These are phyloP conservation scores for Myriosclerotinia scirpicola DNA, from an alignment of 2,329 filamentous ascomycete genomes.

Conservation along the genomic window DNA sequence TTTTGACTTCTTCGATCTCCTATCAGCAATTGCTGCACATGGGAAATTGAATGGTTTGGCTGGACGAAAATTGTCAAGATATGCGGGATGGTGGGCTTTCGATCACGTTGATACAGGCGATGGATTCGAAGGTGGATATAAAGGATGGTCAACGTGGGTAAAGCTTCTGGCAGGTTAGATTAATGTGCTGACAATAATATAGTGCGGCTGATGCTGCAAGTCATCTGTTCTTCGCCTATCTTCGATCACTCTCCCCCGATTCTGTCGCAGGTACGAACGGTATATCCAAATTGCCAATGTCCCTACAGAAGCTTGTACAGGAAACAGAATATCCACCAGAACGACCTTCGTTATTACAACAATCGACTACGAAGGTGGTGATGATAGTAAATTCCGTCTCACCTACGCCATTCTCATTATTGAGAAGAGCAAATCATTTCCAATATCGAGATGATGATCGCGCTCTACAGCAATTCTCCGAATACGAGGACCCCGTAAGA, in stretches of 20 bases:
- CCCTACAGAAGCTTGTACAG: slow-evolving; percentile 83
- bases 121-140: slow-evolving; percentile 94
- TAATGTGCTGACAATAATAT: slow-evolving; percentile 27
- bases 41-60: slow-evolving; percentile 91
- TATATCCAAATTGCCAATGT: slow-evolving; percentile 84
- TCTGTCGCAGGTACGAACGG: slow-evolving; percentile 65
- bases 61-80: slow-evolving; percentile 87
- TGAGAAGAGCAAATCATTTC: slow-evolving; percentile 90
- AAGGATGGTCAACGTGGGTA: slow-evolving; percentile 75
- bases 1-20: slow-evolving; percentile 92
- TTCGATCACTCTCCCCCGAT: slow-evolving; percentile 85
- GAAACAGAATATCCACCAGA: slow-evolving; percentile 94
- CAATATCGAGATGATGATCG: slow-evolving; percentile 88
- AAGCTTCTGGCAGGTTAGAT: not conserved
- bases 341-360: slow-evolving; percentile 71
- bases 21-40: slow-evolving; percentile 87
- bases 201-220: slow-evolving; percentile 94
- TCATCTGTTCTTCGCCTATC: slow-evolving; percentile 96
- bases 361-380: slow-evolving; percentile 81
- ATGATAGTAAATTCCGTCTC: slow-evolving; percentile 98
- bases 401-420: slow-evolving; percentile 85
- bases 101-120: slow-evolving; percentile 83
- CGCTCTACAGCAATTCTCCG: slow-evolving; percentile 80
- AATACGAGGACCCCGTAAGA: slow-evolving; percentile 83
- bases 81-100: slow-evolving; percentile 99